Evolutionary conservation across 371 early-diverging fungal genomes (phyloP).

Genomic region (Umbelopsis sp.): DNA sequence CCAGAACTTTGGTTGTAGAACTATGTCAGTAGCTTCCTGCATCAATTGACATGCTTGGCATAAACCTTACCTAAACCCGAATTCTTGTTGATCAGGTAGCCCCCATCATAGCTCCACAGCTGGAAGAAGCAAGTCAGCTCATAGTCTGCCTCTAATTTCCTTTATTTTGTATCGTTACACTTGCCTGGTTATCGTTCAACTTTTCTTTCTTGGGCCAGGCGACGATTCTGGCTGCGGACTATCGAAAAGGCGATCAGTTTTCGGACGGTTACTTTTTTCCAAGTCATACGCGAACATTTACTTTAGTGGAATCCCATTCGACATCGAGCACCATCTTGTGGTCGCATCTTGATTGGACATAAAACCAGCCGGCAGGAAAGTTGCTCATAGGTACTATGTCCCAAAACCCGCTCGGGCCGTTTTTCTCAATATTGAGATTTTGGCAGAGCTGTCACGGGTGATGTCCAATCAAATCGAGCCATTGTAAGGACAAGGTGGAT

Average conservation of each 20-base stretch:
- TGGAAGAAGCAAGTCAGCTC: conserved; percentile 2
- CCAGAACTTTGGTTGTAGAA: conserved; percentile 33
- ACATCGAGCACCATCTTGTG: conserved; percentile 56
- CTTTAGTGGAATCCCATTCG: conserved; percentile 44
- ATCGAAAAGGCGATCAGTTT: neutral
- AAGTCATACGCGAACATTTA: conserved; percentile 17
- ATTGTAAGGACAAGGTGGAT: too few species aligned
- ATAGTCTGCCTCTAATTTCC: neutral
- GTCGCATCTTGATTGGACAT: conserved; percentile 44
- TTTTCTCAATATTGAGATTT: too few species aligned
- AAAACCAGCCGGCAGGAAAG: conserved; percentile 56
- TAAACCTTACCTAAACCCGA: conserved; percentile 29
- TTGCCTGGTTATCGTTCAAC: conserved; percentile 39
- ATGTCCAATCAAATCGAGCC: too few species aligned
- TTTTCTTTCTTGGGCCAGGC: conserved; percentile 44
- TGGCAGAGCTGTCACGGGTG: too few species aligned
- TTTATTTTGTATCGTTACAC: neutral
- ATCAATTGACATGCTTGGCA: neutral
- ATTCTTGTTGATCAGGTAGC: conserved; percentile 35
- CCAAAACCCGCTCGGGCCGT: too few species aligned
- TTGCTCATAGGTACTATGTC: conserved; percentile 32
- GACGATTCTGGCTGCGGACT: conserved; percentile 45
- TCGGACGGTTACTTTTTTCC: neutral
- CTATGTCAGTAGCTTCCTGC: neutral
- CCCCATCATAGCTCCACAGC: conserved; percentile 37